Evolutionary conservation across 768 basidiomycete genomes (phyloP).

Genomic region (Exsudoporus frostii): DNA sequence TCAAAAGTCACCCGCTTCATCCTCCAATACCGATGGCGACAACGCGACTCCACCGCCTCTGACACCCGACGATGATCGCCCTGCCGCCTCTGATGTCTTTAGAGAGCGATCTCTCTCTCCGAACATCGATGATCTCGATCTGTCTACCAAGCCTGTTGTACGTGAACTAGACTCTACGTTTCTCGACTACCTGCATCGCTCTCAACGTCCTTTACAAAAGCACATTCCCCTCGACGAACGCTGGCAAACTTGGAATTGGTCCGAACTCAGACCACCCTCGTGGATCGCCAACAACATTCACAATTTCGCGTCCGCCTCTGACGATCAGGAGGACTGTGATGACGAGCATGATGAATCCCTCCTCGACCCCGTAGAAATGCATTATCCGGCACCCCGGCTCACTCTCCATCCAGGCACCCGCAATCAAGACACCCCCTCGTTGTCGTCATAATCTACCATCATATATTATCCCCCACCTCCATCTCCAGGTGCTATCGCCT

Average conservation of each 20-base stretch:
- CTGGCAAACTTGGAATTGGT: conserved; percentile 36
- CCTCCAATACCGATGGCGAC: conserved; percentile 31
- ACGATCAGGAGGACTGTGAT: conserved; percentile 23
- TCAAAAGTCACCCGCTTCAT: conserved; percentile 26
- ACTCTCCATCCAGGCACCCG: conserved; percentile 8
- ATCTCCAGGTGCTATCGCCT: conserved; percentile 14
- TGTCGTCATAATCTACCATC: conserved; percentile 16
- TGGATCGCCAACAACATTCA: conserved; percentile 19
- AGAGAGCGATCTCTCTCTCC: conserved; percentile 24
- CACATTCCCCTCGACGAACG: conserved; percentile 22
- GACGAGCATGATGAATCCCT: conserved; percentile 24
- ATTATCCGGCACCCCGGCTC: conserved; percentile 12
- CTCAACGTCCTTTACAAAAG: conserved; percentile 25
- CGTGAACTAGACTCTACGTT: conserved; percentile 24
- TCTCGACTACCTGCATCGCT: conserved; percentile 24
- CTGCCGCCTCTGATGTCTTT: conserved; percentile 17
- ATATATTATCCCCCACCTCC: conserved; percentile 4
- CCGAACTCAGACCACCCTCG: conserved; percentile 28
- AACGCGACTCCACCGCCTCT: conserved; percentile 34
- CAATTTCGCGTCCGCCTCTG: conserved; percentile 1
- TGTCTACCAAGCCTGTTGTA: conserved; percentile 18
- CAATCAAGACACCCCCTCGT: conserved; percentile 13
- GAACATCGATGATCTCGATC: conserved; percentile 20
- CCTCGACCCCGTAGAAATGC: conserved; percentile 14
- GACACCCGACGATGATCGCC: conserved; percentile 35